These are phyloP conservation scores for Chlamydomonas schloesseri DNA, from an alignment of 139 green algal species.

Conservation along the genomic window DNA sequence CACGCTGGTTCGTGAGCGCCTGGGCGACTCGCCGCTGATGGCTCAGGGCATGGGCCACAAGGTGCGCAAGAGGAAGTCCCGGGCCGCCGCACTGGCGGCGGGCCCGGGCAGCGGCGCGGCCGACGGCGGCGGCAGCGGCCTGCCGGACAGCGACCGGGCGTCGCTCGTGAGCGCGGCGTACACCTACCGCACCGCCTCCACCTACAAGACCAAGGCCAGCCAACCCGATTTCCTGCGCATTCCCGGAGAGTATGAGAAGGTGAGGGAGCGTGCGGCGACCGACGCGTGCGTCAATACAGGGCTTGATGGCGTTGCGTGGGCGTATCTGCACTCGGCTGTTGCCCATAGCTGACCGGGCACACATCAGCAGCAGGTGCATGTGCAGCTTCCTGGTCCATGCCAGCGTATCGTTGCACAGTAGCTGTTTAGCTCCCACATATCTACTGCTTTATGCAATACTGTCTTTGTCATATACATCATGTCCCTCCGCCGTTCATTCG, in stretches of 20 bases:
- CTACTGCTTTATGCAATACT: too few species aligned
- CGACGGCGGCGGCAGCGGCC: neutral
- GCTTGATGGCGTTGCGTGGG: too few species aligned
- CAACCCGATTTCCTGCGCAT: constrained; percentile 64
- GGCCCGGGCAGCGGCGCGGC: neutral
- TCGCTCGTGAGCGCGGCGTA: constrained; percentile 41
- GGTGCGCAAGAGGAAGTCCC: constrained; percentile 46
- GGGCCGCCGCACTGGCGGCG: neutral
- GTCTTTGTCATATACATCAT: too few species aligned
- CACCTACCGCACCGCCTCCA: constrained; percentile 47
- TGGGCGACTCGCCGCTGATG: constrained; percentile 47
- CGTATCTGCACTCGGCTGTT: too few species aligned
- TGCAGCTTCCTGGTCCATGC: too few species aligned
- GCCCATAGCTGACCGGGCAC: too few species aligned
- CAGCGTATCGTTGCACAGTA: too few species aligned
- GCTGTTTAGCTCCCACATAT: too few species aligned
- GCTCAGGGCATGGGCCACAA: constrained; percentile 32
- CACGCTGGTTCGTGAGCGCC: constrained; percentile 46
- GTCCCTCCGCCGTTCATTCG: too few species aligned
- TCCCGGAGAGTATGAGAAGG: constrained; percentile 67
- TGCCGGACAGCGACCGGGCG: neutral
- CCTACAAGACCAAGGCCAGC: constrained; percentile 23
- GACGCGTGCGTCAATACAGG: too few species aligned
- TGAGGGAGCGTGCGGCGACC: neutral
- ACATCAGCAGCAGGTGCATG: too few species aligned